Conservation (phyloP, 352 stramenopile genomes). For the Globisporangium paroecandrum region DNA sequence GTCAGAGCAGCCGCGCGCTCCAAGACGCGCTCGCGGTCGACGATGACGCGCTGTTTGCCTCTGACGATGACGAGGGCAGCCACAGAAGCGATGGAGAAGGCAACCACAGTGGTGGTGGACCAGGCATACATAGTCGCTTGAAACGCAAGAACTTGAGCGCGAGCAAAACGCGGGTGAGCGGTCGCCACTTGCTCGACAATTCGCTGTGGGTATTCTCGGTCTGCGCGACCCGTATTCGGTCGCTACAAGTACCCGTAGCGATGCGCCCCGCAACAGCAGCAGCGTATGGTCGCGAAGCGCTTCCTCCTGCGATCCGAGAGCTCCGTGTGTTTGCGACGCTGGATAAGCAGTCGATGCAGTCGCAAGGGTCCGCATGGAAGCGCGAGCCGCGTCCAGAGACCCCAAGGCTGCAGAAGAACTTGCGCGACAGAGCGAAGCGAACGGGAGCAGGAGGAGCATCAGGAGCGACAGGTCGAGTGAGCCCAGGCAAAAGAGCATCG, state of each 20-base stretch:
- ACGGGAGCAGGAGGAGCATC: not conserved
- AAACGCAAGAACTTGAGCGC: conserved; percentile 8
- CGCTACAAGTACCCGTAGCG: conserved; percentile 40
- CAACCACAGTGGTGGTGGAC: not conserved
- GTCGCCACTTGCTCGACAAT: conserved; percentile 33
- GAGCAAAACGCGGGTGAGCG: conserved; percentile 8
- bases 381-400: conserved; percentile 26
- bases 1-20: conserved; percentile 10
- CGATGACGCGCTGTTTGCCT: conserved; percentile 4
- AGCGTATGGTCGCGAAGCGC: not conserved
- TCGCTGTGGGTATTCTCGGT: conserved; percentile 47
- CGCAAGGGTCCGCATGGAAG: conserved; percentile 49
- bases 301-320: conserved; percentile 32
- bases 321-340: conserved; percentile 55
- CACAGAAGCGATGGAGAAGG: not conserved
- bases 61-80: not conserved
- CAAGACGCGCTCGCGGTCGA: conserved; percentile 11
- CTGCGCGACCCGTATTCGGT: conserved; percentile 34
- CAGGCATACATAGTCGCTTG: not conserved
- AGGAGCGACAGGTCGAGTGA: not conserved
- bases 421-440: not conserved
- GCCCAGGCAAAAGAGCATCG: not conserved
- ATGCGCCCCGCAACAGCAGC: conserved; percentile 12
- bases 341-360: conserved; percentile 52
- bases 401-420: conserved; percentile 4